Conservation (phyloP, 2,329 filamentous ascomycete species). For the Fusarium sterilihyphosum region DNA sequence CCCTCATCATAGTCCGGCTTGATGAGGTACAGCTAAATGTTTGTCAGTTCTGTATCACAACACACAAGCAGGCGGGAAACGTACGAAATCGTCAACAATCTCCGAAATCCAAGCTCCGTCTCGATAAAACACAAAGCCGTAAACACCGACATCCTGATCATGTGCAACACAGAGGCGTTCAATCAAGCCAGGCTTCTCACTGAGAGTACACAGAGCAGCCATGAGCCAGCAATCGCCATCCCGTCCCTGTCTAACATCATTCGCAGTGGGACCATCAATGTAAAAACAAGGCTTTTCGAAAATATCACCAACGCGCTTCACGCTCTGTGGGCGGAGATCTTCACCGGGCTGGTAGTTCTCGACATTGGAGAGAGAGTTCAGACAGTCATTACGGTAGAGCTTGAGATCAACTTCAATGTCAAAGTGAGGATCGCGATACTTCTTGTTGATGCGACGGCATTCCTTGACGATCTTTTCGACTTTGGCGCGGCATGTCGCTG, state of each 20-base stretch:
- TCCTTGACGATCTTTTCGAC: slow-evolving; percentile 70
- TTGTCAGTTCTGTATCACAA: neutral
- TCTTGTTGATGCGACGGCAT: slow-evolving; percentile 82
- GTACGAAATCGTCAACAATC: slow-evolving; percentile 65
- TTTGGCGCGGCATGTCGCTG: slow-evolving; percentile 72
- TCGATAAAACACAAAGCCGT: slow-evolving; percentile 85
- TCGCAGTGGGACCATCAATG: slow-evolving; percentile 78
- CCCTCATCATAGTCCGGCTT: slow-evolving; percentile 71
- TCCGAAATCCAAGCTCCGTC: slow-evolving; percentile 78
- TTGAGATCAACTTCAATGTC: slow-evolving; percentile 84
- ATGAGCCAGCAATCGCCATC: slow-evolving; percentile 90
- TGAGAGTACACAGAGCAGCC: slow-evolving; percentile 80
- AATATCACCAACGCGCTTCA: slow-evolving; percentile 78
- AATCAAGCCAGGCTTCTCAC: slow-evolving; percentile 77
- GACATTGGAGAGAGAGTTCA: slow-evolving; percentile 56
- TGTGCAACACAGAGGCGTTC: slow-evolving; percentile 78
- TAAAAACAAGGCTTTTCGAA: slow-evolving; percentile 82
- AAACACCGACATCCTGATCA: slow-evolving; percentile 79
- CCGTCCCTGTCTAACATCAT: slow-evolving; percentile 81
- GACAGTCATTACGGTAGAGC: slow-evolving; percentile 60
- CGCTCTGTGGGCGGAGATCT: slow-evolving; percentile 58
- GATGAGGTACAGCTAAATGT: slow-evolving; percentile 58
- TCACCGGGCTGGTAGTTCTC: slow-evolving; percentile 37
- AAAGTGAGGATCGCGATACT: slow-evolving; percentile 88
- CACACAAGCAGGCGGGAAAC: neutral